Conservation (phyloP, 768 basidiomycete genomes). For the Serendipita sp. region DNA sequence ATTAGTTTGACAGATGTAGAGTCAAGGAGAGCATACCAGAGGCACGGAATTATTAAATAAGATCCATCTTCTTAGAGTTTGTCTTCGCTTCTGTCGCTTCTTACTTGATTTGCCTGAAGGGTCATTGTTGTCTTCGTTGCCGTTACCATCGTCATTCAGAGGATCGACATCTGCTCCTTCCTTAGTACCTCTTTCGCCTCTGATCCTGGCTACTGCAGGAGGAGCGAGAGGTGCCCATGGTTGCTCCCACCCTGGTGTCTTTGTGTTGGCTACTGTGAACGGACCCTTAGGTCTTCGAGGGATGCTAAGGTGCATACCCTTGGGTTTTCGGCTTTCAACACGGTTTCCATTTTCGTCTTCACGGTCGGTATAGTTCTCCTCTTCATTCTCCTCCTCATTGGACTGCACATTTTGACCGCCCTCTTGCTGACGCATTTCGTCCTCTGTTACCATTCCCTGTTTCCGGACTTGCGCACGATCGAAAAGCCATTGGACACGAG, state of each 20-base stretch:
- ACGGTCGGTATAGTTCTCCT: conserved; percentile 4
- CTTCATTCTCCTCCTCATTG: conserved; percentile 11
- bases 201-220: neutral
- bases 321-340: conserved; percentile 8
- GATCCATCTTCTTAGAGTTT: conserved; percentile 46
- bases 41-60: conserved; percentile 65
- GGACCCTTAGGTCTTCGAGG: conserved; percentile 14
- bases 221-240: conserved; percentile 33
- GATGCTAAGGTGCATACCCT: conserved; percentile 16
- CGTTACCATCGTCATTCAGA: neutral
- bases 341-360: conserved; percentile 2
- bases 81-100: conserved; percentile 25
- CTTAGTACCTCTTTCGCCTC: neutral
- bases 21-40: conserved; percentile 33
- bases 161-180: conserved; percentile 3
- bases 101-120: conserved; percentile 19
- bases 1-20: neutral
- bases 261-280: conserved; percentile 37
- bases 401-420: neutral
- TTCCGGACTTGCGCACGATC: neutral
- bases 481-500: neutral
- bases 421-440: neutral
- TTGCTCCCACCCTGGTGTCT: conserved; percentile 50
- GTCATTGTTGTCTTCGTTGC: neutral
- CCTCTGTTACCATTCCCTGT: conserved; percentile 4